Conservation (phyloP, 176 grass and related monocot species). For the Microstegium vimineum region DNA sequence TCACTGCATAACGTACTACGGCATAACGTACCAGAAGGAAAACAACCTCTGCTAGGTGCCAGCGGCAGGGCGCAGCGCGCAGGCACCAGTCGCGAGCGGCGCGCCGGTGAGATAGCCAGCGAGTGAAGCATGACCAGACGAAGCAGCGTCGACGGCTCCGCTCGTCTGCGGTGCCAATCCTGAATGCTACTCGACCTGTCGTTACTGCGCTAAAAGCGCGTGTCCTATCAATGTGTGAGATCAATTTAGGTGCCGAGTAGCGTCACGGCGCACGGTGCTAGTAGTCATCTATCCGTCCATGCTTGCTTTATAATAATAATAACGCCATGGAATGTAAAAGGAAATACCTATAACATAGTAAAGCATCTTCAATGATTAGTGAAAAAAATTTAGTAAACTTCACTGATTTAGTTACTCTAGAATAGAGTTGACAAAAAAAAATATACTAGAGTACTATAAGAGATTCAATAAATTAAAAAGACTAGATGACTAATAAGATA, state of each 20-base stretch:
- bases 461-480: too few species aligned
- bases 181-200: too few species aligned
- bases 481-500: too few species aligned
- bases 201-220: not conserved
- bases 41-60: not conserved
- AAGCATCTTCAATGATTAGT: too few species aligned
- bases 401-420: too few species aligned
- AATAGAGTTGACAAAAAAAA: too few species aligned
- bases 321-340: too few species aligned
- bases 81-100: not conserved
- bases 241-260: constrained; percentile 13
- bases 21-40: not conserved
- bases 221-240: not conserved
- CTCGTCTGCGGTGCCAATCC: not conserved
- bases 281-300: not conserved
- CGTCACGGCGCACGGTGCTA: not conserved
- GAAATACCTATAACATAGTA: too few species aligned
- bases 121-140: not conserved
- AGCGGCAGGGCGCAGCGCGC: too few species aligned
- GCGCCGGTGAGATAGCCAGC: not conserved
- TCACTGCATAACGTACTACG: not conserved
- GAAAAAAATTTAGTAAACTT: too few species aligned
- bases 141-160: not conserved
- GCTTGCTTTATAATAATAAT: too few species aligned
- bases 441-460: too few species aligned